phyloP scores from a whole-genome alignment of 2,329 filamentous ascomycete genomes.

The Hawksworthiomyces lignivorus region DNA sequence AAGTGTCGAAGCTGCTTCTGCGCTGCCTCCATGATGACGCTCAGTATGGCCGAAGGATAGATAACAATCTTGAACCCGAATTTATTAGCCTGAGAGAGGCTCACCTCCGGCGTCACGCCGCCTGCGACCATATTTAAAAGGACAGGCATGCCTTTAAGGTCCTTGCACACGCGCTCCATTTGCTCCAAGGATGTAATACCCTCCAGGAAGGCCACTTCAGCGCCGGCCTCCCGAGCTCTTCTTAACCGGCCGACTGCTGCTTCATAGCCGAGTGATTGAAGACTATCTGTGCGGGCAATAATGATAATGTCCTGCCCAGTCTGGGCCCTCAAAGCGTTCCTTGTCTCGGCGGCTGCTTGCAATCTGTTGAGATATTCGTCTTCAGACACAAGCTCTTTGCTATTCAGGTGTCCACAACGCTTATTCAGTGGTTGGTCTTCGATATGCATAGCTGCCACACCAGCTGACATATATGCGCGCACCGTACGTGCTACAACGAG shows the following conservation, averaged over 20 bases:
- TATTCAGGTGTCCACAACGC: conserved; percentile 55
- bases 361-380: conserved; percentile 49
- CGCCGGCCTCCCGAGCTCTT: conserved; percentile 44
- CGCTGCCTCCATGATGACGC: conserved; percentile 24
- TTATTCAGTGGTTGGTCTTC: conserved; percentile 59
- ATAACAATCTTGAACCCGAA: conserved; percentile 26
- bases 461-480: conserved; percentile 39
- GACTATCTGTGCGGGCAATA: conserved; percentile 56
- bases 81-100: conserved; percentile 18
- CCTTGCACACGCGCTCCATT: conserved; percentile 10
- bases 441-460: conserved; percentile 53
- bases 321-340: conserved; percentile 27
- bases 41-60: conserved; percentile 24
- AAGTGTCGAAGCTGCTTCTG: conserved; percentile 17
- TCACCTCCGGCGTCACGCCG: conserved; percentile 25
- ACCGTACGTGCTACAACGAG: conserved; percentile 44
- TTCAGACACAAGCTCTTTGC: conserved; percentile 49
- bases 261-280: conserved; percentile 49
- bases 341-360: conserved; percentile 43
- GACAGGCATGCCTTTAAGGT: conserved; percentile 13
- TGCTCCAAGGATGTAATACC: conserved; percentile 46
- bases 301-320: conserved; percentile 50
- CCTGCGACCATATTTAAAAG: conserved; percentile 26
- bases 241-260: conserved; percentile 44
- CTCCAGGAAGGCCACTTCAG: conserved; percentile 54